Conservation (phyloP, 306 rosid genomes). For the Cicer yamashitae region DNA sequence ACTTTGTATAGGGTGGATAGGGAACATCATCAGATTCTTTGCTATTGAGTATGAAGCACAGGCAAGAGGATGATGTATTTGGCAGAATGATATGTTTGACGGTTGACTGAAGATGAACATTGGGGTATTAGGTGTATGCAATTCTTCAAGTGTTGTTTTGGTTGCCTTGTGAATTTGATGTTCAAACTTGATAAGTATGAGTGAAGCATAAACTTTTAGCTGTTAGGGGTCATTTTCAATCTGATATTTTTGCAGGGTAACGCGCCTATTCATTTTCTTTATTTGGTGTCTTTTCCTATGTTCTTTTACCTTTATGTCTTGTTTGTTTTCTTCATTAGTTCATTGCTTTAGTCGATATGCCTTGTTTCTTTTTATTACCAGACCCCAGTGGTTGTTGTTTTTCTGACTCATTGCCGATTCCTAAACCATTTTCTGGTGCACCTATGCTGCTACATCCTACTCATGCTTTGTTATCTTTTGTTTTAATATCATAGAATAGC, state of each 20-base stretch:
- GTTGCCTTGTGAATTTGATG: constrained; percentile 33
- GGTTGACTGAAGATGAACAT: constrained; percentile 46
- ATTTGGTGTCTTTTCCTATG: constrained; percentile 29
- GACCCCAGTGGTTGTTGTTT: background rate
- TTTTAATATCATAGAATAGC: too few relatives aligned
- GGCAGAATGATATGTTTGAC: constrained; percentile 41
- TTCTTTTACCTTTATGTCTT: constrained; percentile 11
- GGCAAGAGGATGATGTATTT: constrained; percentile 41
- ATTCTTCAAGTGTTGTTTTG: constrained; percentile 13
- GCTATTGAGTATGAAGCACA: constrained; percentile 41
- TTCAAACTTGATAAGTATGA: constrained; percentile 45
- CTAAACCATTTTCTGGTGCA: background rate
- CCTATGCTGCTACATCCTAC: background rate
- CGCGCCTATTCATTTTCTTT: constrained; percentile 49
- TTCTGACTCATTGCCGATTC: background rate
- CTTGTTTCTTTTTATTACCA: constrained; percentile 8
- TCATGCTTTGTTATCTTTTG: background rate
- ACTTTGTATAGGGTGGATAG: constrained; percentile 36
- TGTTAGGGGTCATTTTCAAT: constrained; percentile 50
- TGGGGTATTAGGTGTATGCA: constrained; percentile 11
- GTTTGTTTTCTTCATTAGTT: background rate
- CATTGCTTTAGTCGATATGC: constrained; percentile 9
- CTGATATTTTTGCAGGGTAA: constrained; percentile 57
- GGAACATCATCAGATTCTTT: constrained; percentile 54
- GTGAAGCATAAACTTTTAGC: constrained; percentile 31